Percentiles rank a stretch among this genome's conserved stretches.
These are phyloP conservation scores for Leccinellum rugosiceps DNA, from an alignment of 768 basidiomycete species.

Conservation along the genomic window DNA sequence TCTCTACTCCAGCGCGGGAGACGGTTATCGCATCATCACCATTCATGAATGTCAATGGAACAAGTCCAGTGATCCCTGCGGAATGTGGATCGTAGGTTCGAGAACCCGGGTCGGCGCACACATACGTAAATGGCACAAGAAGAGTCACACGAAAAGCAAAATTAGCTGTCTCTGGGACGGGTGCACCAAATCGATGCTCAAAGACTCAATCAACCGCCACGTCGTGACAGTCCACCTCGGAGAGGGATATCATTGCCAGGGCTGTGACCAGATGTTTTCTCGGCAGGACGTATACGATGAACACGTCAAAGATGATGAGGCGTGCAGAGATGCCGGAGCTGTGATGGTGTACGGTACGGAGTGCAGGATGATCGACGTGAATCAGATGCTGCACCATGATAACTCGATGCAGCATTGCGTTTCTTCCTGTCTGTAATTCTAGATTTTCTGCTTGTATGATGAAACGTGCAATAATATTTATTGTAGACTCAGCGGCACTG, in stretches of 20 bases:
- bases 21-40: neutral
- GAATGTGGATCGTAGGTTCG: constrained; percentile 3
- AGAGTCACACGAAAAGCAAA: neutral
- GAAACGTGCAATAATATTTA: too few species aligned
- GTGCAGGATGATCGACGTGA: neutral
- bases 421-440: neutral
- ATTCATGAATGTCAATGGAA: constrained; percentile 4
- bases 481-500: too few species aligned
- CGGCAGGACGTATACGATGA: constrained; percentile 1
- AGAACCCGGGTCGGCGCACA: neutral
- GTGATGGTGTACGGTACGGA: neutral
- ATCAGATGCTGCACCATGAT: neutral
- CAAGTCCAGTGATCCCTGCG: neutral
- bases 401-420: neutral
- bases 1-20: neutral
- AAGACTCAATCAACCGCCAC: neutral
- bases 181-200: neutral
- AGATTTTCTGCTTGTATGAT: neutral
- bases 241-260: neutral
- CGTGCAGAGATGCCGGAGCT: neutral
- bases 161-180: neutral
- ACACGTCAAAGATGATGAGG: neutral
- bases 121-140: constrained; percentile 2
- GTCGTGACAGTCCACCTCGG: constrained; percentile 1
- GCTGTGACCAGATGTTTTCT: neutral